Base-by-base conservation (phyloP, 139 green algal species). In the Haematococcus lacustris region DNA sequence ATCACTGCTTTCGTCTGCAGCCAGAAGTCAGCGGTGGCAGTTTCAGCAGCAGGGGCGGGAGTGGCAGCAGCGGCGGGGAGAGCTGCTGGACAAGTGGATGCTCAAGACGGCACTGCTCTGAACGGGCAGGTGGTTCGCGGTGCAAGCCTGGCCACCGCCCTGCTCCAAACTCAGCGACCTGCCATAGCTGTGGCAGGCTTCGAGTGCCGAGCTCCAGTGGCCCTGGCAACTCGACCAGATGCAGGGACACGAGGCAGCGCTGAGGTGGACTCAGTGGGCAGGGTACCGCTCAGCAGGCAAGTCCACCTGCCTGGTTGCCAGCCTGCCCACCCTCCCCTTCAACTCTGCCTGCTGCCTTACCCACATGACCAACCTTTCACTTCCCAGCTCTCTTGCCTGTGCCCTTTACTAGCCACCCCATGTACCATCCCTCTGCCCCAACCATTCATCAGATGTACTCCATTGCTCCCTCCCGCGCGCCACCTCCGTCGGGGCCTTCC, bases 281-380 rank as follows among this genome's bases (percentile, higher is more conserved):
- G 53, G 23, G 53, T 64, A 26, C 53, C 53, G 21, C 53, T 35
- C 26, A 26, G 33, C 53, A 64, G 53, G 53, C 21, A 64, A 23
- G 53, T 34, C 30, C 47, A 57, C 33, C 32, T 33, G 74, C 17
- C 50, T 75, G 26, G 47, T 81, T 1, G 70, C 73, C 7, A n/a
- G n/a, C n/a, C n/a, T n/a, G n/a, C n/a, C n/a, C n/a, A 71, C 70
- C 28, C 30, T 85, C 0, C 66, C 70, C 13, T 80, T 82, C 66
- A 71, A 70, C 33, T 86, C 21, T 57, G 17, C 13, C 17, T 57
- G 47, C 47, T n/a, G 47, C 47, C 13, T 57, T 57, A 57, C 47
- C 21, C 13, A n/a, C 47, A n/a, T 57, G 47, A n/a, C 17, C 47
- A 57, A 57, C 17, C 47, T 13, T 57, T 21, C 13, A 57, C 21